Conservation (phyloP, 176 grass and related monocot genomes). For the Leersia perrieri region DNA sequence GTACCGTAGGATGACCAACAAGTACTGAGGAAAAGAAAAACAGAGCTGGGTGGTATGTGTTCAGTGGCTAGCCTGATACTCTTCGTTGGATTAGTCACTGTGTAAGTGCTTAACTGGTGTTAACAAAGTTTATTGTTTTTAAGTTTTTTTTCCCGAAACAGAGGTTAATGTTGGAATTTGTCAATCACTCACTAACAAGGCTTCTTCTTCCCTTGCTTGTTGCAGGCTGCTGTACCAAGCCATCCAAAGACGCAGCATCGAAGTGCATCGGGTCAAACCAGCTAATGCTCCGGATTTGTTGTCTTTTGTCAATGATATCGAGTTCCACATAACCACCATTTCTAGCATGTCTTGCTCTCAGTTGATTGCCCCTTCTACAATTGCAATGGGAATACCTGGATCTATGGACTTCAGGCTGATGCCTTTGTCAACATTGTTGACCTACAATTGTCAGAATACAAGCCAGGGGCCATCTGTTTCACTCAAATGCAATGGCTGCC, state of each 20-base stretch:
- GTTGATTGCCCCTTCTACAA: conserved; percentile 34
- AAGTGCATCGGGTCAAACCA: conserved; percentile 80
- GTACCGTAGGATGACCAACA: conserved; percentile 72
- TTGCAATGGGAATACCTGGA: conserved; percentile 71
- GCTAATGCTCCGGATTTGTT: conserved; percentile 87
- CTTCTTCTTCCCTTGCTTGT: conserved; percentile 3
- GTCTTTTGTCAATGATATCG: conserved; percentile 76
- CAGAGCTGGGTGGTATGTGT: conserved; percentile 80
- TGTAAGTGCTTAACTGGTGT: conserved; percentile 65
- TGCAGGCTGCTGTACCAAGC: conserved; percentile 82
- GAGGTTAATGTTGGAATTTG: not conserved
- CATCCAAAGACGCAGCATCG: conserved; percentile 57
- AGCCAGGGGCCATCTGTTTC: conserved; percentile 68
- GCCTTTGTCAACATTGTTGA: conserved; percentile 57
- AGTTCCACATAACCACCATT: conserved; percentile 86
- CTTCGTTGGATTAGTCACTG: conserved; percentile 73
- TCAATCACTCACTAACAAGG: not conserved
- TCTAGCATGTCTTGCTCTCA: conserved; percentile 89
- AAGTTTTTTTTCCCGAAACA: too few relatives aligned
- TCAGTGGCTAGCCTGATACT: conserved; percentile 71
- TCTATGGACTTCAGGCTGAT: conserved; percentile 76
- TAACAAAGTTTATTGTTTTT: not conserved
- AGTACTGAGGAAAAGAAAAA: conserved; percentile 80
- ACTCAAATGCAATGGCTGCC: conserved; percentile 71
- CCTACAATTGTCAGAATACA: conserved; percentile 75